Conservation (phyloP, 2,329 filamentous ascomycete species). For the Tolypocladium inflatum region DNA sequence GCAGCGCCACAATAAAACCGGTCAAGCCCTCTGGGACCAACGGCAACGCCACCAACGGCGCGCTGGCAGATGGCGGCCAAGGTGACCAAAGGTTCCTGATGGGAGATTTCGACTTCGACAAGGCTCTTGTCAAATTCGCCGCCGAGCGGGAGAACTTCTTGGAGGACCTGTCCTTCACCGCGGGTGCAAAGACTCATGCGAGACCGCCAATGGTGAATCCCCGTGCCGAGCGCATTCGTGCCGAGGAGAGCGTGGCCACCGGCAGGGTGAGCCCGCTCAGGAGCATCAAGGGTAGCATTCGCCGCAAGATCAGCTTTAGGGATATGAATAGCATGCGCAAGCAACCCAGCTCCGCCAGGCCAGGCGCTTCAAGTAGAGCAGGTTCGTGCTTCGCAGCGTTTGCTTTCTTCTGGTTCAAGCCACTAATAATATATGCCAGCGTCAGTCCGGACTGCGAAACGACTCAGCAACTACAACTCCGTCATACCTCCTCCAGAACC, state of each 20-base stretch:
- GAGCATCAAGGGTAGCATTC: slow-evolving; percentile 72
- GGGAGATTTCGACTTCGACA: slow-evolving; percentile 83
- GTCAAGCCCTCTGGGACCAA: slow-evolving; percentile 18
- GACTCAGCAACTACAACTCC: slow-evolving; percentile 95
- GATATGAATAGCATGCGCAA: slow-evolving; percentile 95
- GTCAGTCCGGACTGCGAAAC: slow-evolving; percentile 67
- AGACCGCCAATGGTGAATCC: slow-evolving; percentile 67
- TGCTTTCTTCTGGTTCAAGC: slow-evolving; percentile 8
- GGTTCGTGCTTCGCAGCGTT: slow-evolving; percentile 26
- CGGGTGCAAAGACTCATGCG: slow-evolving; percentile 65
- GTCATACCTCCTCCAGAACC: slow-evolving; percentile 92
- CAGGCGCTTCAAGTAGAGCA: slow-evolving; percentile 43
- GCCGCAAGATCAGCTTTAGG: slow-evolving; percentile 82
- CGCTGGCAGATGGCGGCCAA: slow-evolving; percentile 9
- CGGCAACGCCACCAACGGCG: slow-evolving; percentile 16
- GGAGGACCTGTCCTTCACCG: slow-evolving; percentile 82
- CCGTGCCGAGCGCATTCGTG: slow-evolving; percentile 71
- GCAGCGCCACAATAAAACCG: slow-evolving; percentile 54
- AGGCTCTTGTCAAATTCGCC: slow-evolving; percentile 87
- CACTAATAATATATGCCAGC: slow-evolving; percentile 34
- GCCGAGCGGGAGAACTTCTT: slow-evolving; percentile 91
- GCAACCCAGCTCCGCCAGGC: slow-evolving; percentile 66
- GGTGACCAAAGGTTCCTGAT: slow-evolving; percentile 18
- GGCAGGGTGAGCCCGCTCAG: slow-evolving; percentile 46
- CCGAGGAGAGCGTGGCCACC: slow-evolving; percentile 52